A percentile compares a stretch with the other conserved stretches of the same genome.
Conservation (phyloP, 2,329 filamentous ascomycete species). For the Endothia cerciana region DNA sequence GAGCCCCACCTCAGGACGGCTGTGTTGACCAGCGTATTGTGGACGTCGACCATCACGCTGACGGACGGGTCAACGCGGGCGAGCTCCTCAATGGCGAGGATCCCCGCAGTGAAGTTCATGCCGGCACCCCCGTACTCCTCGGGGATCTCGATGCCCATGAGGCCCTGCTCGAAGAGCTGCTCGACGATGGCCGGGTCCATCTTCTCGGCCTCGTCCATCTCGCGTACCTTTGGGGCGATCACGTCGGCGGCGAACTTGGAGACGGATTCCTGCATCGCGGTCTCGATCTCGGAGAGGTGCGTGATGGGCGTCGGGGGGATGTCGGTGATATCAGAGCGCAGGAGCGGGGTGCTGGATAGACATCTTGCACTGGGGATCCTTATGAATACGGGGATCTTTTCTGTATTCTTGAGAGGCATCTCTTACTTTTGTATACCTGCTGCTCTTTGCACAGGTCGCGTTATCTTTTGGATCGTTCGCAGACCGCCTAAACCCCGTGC, state of each 20-base stretch:
- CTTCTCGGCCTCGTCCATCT: slow-evolving; percentile 95
- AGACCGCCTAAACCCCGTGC: slow-evolving; percentile 40
- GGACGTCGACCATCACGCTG: slow-evolving; percentile 92
- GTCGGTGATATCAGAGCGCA: slow-evolving; percentile 69
- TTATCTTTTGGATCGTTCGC: slow-evolving; percentile 35
- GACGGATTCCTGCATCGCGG: slow-evolving; percentile 86
- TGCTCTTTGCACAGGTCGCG: slow-evolving; percentile 28
- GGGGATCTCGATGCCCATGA: slow-evolving; percentile 97
- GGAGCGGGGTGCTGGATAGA: slow-evolving; percentile 63
- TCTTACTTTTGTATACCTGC: slow-evolving; percentile 39
- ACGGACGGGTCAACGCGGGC: slow-evolving; percentile 93
- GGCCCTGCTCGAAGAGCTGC: slow-evolving; percentile 93
- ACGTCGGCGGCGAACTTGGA: slow-evolving; percentile 88
- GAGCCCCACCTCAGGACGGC: slow-evolving; percentile 85
- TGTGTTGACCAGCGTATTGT: slow-evolving; percentile 98
- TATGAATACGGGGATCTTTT: slow-evolving; percentile 11
- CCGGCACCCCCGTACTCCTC: slow-evolving; percentile 95
- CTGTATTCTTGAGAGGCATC: background rate
- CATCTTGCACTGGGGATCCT: slow-evolving; percentile 46
- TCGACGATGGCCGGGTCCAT: slow-evolving; percentile 91
- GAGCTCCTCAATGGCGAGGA: slow-evolving; percentile 96
- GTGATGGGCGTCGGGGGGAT: slow-evolving; percentile 91
- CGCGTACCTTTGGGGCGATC: slow-evolving; percentile 86
- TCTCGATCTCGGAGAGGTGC: slow-evolving; percentile 87
- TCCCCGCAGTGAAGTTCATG: slow-evolving; percentile 98